Evolutionary conservation across 2,329 filamentous ascomycete species (phyloP).

Genomic region (Nectriaceae sp.): DNA sequence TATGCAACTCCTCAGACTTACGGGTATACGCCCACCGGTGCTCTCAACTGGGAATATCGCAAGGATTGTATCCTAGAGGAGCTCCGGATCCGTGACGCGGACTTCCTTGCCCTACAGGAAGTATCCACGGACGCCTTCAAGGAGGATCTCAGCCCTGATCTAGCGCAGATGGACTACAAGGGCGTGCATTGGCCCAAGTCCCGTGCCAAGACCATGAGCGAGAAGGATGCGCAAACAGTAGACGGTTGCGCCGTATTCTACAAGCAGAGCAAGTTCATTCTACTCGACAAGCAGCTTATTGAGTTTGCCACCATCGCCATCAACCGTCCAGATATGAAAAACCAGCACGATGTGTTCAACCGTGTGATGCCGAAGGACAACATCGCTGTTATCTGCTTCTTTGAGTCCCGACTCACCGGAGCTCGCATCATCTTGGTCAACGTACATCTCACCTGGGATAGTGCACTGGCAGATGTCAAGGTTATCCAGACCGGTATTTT

Average conservation of each 20-base stretch:
- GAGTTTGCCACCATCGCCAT: slow-evolving; percentile 92
- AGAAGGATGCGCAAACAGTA: slow-evolving; percentile 84
- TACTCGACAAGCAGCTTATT: slow-evolving; percentile 91
- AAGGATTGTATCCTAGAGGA: slow-evolving; percentile 82
- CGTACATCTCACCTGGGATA: slow-evolving; percentile 94
- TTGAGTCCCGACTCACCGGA: slow-evolving; percentile 91
- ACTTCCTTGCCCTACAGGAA: slow-evolving; percentile 92
- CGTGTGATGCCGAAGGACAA: slow-evolving; percentile 98
- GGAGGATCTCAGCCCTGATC: slow-evolving; percentile 83
- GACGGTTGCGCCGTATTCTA: slow-evolving; percentile 98
- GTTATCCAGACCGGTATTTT: slow-evolving; percentile 93
- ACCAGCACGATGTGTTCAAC: slow-evolving; percentile 96
- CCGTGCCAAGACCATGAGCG: slow-evolving; percentile 86
- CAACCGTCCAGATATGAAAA: slow-evolving; percentile 94
- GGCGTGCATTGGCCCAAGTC: slow-evolving; percentile 92
- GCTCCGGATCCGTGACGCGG: slow-evolving; percentile 75
- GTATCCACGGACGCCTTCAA: slow-evolving; percentile 91
- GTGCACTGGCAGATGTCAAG: slow-evolving; percentile 88
- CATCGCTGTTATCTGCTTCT: slow-evolving; percentile 87
- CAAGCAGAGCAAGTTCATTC: slow-evolving; percentile 90
- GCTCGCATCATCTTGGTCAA: slow-evolving; percentile 91
- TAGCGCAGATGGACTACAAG: slow-evolving; percentile 88
- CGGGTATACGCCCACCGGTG: slow-evolving; percentile 83
- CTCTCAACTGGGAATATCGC: slow-evolving; percentile 85
- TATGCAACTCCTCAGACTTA: slow-evolving; percentile 85